These are phyloP conservation scores for Entomortierella beljakovae DNA, from an alignment of 192 early-diverging fungal genomes.

Conservation along the genomic window DNA sequence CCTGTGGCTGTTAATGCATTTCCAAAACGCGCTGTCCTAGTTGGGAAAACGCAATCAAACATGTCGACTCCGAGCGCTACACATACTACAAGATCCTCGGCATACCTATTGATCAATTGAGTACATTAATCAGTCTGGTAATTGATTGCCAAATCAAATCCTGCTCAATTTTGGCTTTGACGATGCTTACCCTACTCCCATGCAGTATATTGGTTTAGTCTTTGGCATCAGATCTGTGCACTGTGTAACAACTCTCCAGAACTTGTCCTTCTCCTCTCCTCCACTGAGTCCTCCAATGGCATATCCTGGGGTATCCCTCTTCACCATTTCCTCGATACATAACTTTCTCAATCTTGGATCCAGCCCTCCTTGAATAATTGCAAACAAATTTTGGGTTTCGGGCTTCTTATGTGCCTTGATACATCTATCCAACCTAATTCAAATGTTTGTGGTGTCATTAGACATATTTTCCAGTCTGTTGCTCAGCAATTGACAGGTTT, in stretches of 20 bases:
- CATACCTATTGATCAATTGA: slow-evolving; percentile 58
- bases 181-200: slow-evolving; percentile 80
- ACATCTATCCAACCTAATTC: slow-evolving; percentile 79
- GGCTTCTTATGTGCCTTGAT: slow-evolving; percentile 80
- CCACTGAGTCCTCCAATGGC: slow-evolving; percentile 89
- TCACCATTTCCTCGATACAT: slow-evolving; percentile 85
- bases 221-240: slow-evolving; percentile 86
- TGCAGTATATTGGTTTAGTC: slow-evolving; percentile 90
- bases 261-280: slow-evolving; percentile 87
- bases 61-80: slow-evolving; percentile 89
- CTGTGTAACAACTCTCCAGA: slow-evolving; percentile 84
- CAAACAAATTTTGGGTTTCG: slow-evolving; percentile 84
- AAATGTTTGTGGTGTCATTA: too few relatives aligned
- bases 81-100: slow-evolving; percentile 88
- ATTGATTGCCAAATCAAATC: too few relatives aligned
- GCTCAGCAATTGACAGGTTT: too few relatives aligned
- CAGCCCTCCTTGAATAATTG: slow-evolving; percentile 90
- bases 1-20: slow-evolving; percentile 84
- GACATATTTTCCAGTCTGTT: too few relatives aligned
- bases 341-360: slow-evolving; percentile 72
- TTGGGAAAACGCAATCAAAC: slow-evolving; percentile 94
- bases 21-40: slow-evolving; percentile 90
- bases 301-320: slow-evolving; percentile 85
- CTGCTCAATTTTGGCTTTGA: not conserved
- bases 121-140: too few relatives aligned